These are phyloP conservation scores for Pyricularia sp. DNA, from an alignment of 2,329 filamentous ascomycete genomes.

Conservation along the genomic window DNA sequence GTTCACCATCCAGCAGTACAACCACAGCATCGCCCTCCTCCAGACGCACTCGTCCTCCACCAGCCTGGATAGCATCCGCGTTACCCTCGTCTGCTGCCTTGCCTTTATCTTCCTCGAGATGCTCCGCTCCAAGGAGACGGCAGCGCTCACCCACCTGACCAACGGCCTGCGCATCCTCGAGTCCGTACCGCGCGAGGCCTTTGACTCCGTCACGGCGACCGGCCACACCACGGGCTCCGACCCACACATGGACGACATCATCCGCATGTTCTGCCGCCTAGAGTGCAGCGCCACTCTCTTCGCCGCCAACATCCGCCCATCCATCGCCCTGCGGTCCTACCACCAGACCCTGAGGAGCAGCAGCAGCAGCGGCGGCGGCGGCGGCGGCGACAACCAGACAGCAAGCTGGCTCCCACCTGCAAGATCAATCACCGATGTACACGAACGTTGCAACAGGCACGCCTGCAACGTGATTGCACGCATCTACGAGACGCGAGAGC, in stretches of 20 bases:
- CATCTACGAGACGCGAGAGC: conserved; percentile 8
- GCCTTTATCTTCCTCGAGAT: conserved; percentile 17
- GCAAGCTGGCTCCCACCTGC: neutral
- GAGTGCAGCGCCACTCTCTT: conserved; percentile 14
- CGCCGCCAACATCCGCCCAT: conserved; percentile 12
- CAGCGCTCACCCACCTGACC: conserved; percentile 13
- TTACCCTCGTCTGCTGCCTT: conserved; percentile 16
- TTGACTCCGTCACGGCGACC: conserved; percentile 8
- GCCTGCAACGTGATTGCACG: conserved; percentile 11
- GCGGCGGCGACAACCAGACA: neutral
- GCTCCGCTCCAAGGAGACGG: conserved; percentile 12
- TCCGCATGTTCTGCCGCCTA: conserved; percentile 13
- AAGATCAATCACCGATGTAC: conserved; percentile 6
- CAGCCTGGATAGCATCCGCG: conserved; percentile 12
- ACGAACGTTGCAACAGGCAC: conserved; percentile 9
- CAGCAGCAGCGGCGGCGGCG: conserved; percentile 8
- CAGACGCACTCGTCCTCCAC: conserved; percentile 13
- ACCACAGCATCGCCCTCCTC: conserved; percentile 21
- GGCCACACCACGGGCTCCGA: neutral
- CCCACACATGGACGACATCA: conserved; percentile 8
- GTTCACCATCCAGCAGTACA: conserved; percentile 26
- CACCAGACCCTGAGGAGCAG: neutral
- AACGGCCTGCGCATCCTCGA: conserved; percentile 16
- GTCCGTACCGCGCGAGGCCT: conserved; percentile 10
- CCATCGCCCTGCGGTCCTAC: conserved; percentile 12